phyloP scores from a whole-genome alignment of 2,329 filamentous ascomycete species.

The Emmonsiellopsis sp. region DNA sequence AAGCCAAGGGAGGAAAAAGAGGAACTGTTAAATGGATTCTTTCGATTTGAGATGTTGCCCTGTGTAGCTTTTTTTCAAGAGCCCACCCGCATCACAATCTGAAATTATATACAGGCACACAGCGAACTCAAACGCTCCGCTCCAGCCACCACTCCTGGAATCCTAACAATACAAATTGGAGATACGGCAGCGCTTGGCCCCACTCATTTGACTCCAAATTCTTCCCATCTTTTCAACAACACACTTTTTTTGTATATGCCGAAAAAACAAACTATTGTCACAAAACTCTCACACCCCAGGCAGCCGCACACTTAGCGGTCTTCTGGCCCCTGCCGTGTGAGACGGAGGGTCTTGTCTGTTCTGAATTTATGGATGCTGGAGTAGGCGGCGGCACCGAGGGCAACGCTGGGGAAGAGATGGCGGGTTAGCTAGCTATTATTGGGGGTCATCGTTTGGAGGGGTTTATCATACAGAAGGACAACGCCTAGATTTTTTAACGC shows the following conservation, averaged over 20 bases:
- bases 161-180: slow-evolving; percentile 8
- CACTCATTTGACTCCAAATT: slow-evolving; percentile 1
- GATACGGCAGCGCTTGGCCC: neutral
- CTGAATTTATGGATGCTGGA: slow-evolving; percentile 72
- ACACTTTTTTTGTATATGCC: neutral
- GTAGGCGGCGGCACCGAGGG: slow-evolving; percentile 71
- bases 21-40: neutral
- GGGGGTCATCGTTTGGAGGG: slow-evolving; percentile 5
- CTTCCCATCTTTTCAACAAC: neutral
- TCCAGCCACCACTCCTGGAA: neutral
- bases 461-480: slow-evolving; percentile 65
- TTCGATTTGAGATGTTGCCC: neutral
- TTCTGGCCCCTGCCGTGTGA: slow-evolving; percentile 57
- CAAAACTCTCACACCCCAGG: neutral
- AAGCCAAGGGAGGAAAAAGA: neutral
- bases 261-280: neutral
- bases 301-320: slow-evolving; percentile 10
- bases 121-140: neutral
- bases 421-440: slow-evolving; percentile 9
- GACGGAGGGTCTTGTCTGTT: slow-evolving; percentile 85
- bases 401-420: slow-evolving; percentile 38
- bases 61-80: neutral
- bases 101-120: neutral
- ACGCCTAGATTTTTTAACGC: slow-evolving; percentile 49
- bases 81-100: neutral